Base-by-base conservation (phyloP, 495 filamentous ascomycete genomes). In the Evansstolkia leycettana region DNA sequence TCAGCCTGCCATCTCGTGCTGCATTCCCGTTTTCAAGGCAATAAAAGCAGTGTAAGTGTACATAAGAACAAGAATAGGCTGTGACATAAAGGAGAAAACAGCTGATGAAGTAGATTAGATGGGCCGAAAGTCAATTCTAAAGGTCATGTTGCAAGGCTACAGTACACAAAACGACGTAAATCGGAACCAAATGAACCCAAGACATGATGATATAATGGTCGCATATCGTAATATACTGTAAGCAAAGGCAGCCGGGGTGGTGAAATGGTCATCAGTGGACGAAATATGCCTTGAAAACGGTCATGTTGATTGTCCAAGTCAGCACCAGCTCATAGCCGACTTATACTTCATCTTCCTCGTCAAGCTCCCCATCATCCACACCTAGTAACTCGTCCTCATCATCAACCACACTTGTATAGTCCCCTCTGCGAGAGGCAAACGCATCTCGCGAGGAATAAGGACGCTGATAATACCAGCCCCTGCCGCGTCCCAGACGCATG, bases 311-410 rank as follows among this genome's bases (percentile, higher is more conserved):
- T 23, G 20, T 23, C 20, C 20, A 23, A 5, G 20, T 23, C 4
- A 23, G 9, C 20, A 23, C 4, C n/a, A 23, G 20, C 20, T 23
- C 20, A 23, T 23, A 4, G n/a, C 9, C 31, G 28, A 36, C 28
- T 62, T 60, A 82, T 32, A 76, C 72, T 40, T 94, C 88, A 50
- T 95, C 90, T 31, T 93, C 90, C 40, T 90, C 92, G 33, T 93
- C 90, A 38, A 84, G 82, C 2, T 89, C 88, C 39, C 38, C 30
- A 13, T 86, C 88, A 38, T 93, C 90, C 40, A 85, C 83, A 1
- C 89, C 89, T 16, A 96, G 64, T 49, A 95, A 58, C 60, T 94
- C 86, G 38, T 89, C 89, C 58, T 94, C 90, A 54, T 98, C 90
- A 39, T 84, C 78, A 51, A 87, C 85, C 28, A 93, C 84, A 53